A percentile compares a stretch with the other conserved stretches of the same genome.
Conservation (phyloP, 345 rosid species). For the Salix dunnii region DNA sequence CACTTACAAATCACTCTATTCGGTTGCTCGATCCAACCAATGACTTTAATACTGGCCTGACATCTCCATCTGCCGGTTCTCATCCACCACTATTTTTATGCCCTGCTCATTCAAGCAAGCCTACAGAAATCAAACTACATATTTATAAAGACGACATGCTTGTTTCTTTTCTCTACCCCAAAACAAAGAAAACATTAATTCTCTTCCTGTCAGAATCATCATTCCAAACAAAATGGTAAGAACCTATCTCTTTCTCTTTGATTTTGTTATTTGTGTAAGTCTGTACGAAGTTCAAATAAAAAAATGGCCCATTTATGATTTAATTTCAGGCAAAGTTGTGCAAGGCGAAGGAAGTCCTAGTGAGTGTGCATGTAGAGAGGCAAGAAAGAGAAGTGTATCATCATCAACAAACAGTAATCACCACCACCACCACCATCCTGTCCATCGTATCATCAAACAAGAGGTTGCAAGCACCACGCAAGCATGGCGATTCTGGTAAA, state of each 20-base stretch:
- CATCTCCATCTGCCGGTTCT: not conserved
- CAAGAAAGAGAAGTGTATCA: conserved; percentile 13
- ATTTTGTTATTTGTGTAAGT: too few species aligned
- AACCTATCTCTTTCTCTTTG: too few species aligned
- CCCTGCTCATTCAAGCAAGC: not conserved
- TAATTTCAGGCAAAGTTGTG: conserved; percentile 36
- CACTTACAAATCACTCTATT: not conserved
- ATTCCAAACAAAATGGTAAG: conserved; percentile 31
- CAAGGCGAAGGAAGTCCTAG: conserved; percentile 31
- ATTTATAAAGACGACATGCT: not conserved
- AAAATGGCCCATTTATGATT: not conserved
- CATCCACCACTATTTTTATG: not conserved
- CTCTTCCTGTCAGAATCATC: not conserved
- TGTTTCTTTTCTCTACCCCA: not conserved
- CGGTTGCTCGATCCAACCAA: conserved; percentile 10
- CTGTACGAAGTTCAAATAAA: too few species aligned
- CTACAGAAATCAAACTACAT: not conserved
- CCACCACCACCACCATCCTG: conserved; percentile 20
- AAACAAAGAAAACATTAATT: not conserved
- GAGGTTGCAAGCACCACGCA: not conserved
- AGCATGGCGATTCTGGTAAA: conserved; percentile 15
- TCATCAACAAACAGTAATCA: conserved; percentile 6
- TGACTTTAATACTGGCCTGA: not conserved
- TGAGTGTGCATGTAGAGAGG: conserved; percentile 43
- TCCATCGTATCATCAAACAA: conserved; percentile 5